Evolutionary conservation across 1,284 basidiomycete species (phyloP).

Genomic region (Marasmius oreades): DNA sequence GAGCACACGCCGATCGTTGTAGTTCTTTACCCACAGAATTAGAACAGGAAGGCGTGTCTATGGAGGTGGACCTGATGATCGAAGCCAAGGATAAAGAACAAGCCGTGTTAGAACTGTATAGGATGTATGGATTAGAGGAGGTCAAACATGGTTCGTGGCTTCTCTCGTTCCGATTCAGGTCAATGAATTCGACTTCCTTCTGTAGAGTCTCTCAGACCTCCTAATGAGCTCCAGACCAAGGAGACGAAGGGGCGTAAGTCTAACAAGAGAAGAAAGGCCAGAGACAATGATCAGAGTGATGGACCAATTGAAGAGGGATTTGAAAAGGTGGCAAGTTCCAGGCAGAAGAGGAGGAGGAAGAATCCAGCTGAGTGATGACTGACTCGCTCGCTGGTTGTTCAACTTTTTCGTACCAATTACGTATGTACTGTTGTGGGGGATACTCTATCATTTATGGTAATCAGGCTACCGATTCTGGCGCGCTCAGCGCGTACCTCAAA

Average conservation of each 20-base stretch:
- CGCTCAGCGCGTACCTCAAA: neutral
- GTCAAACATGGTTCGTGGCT: conserved; percentile 52
- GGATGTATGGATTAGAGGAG: conserved; percentile 71
- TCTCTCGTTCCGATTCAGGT: conserved; percentile 4
- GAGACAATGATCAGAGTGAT: conserved; percentile 10
- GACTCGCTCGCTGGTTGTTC: too few species aligned
- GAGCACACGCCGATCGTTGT: conserved; percentile 85
- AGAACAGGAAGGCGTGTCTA: conserved; percentile 46
- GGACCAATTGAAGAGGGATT: conserved; percentile 6
- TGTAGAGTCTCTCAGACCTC: conserved; percentile 51
- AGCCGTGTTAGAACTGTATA: conserved; percentile 82
- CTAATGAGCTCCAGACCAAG: conserved; percentile 42
- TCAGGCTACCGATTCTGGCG: too few species aligned
- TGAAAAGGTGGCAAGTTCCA: too few species aligned
- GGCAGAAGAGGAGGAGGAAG: too few species aligned
- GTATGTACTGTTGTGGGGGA: too few species aligned
- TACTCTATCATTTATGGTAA: too few species aligned
- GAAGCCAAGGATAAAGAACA: conserved; percentile 95
- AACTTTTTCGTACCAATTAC: too few species aligned
- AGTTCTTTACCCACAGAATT: conserved; percentile 61
- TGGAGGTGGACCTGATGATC: conserved; percentile 86
- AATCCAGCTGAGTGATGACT: too few species aligned
- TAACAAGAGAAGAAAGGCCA: conserved; percentile 28
- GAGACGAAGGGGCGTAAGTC: conserved; percentile 54
- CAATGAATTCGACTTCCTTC: neutral